Base-by-base conservation (phyloP, 2,329 filamentous ascomycete species). In the Colletotrichum musicola region DNA sequence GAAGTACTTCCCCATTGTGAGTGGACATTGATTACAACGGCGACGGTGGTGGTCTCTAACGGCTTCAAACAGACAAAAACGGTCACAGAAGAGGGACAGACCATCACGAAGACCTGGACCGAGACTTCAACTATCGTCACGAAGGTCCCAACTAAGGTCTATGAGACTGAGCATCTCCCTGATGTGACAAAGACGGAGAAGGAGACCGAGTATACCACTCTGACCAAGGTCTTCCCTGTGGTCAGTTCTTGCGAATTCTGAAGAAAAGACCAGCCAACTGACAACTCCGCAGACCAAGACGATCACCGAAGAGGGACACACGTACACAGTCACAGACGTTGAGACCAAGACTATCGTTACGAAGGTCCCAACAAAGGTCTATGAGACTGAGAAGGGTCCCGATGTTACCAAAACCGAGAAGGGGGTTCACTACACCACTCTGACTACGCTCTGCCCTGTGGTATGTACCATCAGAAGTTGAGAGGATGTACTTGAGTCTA, bases 161-260 rank as follows among this genome's bases (percentile, higher is more conserved):
- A 78, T 71, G 74, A 80, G 70, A 79, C 81, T 3, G 75, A 80
- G 27, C 72, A 72, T 1, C 74, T 74, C 12, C 80, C 81, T 20
- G 75, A 76, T n/a, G 78, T 80, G 6, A 83, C 80, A 14, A 67
- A 77, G 42, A 81, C 80, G 1, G 76, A 77, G 51, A 76, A 77
- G 20, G 77, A 78, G 13, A 76, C 82, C 14, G 76, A 76, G 18
- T 82, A 83, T 73, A 78, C 75, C 9, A 85, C 83, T 6, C 62
- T 80, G 42, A 86, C 83, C 14, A 79, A 77, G 16, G 75, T 84
- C 14, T 83, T 81, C 74, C 81, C 83, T 9, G 73, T 85, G 0
- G 58, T 61, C 10, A 2, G 58, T 44, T 27, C 7, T 14, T 1
- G 16, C 12, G 6, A 16, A 16, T 30, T 20, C 16, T 20, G 27